Base-by-base conservation (phyloP, 768 basidiomycete genomes). In the Mycena galericulata region DNA sequence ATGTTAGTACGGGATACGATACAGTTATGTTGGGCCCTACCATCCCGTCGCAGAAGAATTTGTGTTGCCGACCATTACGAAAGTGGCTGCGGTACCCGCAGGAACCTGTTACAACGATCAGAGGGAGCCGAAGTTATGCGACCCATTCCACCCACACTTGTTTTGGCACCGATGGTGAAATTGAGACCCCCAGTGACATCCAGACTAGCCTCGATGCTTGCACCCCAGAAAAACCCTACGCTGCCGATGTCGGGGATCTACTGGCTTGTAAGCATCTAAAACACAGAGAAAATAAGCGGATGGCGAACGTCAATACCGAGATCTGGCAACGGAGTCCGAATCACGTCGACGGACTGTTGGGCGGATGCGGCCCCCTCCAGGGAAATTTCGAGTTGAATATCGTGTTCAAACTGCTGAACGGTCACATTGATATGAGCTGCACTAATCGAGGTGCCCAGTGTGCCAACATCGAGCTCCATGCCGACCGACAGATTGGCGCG, bases 341-440 rank as follows among this genome's bases (percentile, higher is more conserved):
- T 46, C 0, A 64, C 67, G 15, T 69, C 67, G 20, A 58, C 18
- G 1, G 50, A 32, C 20, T 59, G 22, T 1, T 38, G 20, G 15
- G 60, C 12, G 26, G 40, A 2, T 17, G 29, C 3, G 4, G 46
- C 20, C 12, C 27, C 27, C 12, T 55, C 29, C n/a, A 65, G 26
- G 10, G 68, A 51, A n/a, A 69, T 29, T 24, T 69, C 68, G 1
- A 69, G 57, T 27, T 69, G 30, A 26, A 69, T 49, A 1, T 55
- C 17, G 62, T 69, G 68, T 43, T 59, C 40, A 20, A 69, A 65
- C 14, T 69, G 29, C 22, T 15, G 12, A 3, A 69, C 62, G 3
- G 62, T 69, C 24, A 69, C 10, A 34, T 69, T 69, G 40, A 69
- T 38, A n/a, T 65, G 62, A 1, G 68, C 62, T 27, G 17, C 55